phyloP scores from a whole-genome alignment of 75 land plant species.

The Adiantum capillusveneris region DNA sequence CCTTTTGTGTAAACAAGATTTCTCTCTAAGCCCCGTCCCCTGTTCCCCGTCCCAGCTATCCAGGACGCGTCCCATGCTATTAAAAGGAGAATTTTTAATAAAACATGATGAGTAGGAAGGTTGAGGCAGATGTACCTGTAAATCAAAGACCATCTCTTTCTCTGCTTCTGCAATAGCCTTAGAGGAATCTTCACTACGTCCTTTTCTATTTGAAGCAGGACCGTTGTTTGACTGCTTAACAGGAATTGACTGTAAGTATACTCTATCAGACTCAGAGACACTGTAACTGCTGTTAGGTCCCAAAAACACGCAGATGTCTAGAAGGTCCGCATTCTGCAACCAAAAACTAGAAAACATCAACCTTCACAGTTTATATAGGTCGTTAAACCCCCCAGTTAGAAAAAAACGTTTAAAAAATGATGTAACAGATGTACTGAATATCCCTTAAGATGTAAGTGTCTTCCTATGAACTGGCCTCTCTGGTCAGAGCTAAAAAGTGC shows the following conservation, averaged over 20 bases:
- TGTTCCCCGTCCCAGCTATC: too few relatives aligned
- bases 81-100: too few relatives aligned
- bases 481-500: too few relatives aligned
- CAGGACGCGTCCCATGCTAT: too few relatives aligned
- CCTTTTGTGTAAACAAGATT: too few relatives aligned
- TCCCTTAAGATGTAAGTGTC: too few relatives aligned
- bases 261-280: constrained; percentile 59
- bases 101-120: too few relatives aligned
- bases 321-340: constrained; percentile 35
- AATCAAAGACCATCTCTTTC: constrained; percentile 17
- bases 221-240: constrained; percentile 6
- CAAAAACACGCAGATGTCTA: constrained; percentile 73
- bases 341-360: neutral
- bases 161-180: neutral
- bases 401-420: too few relatives aligned
- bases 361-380: neutral
- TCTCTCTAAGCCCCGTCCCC: too few relatives aligned
- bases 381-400: neutral
- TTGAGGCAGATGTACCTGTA: too few relatives aligned
- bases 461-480: too few relatives aligned
- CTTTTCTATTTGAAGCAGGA: constrained; percentile 5
- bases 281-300: constrained; percentile 84
- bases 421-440: too few relatives aligned
- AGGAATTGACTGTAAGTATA: constrained; percentile 35
- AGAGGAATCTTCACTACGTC: constrained; percentile 1